A percentile compares a stretch with the other conserved stretches of the same genome.
phyloP scores from a whole-genome alignment of 2,329 filamentous ascomycete species.

The Nemania sp. region DNA sequence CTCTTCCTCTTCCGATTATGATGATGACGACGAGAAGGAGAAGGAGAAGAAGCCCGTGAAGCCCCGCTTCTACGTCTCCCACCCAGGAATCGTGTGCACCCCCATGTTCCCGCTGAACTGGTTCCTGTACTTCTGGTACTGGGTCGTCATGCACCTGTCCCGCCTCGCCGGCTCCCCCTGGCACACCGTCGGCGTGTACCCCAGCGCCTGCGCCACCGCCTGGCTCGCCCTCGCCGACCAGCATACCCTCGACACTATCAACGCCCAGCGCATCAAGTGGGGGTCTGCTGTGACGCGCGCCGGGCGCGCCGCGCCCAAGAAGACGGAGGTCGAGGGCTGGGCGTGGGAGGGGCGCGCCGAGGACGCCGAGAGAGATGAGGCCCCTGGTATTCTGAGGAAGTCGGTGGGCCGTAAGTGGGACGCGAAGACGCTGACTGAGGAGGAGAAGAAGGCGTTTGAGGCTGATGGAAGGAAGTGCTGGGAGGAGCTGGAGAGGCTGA shows the following conservation, averaged over 20 bases:
- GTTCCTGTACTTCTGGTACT: constrained; percentile 77
- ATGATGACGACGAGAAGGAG: constrained; percentile 1
- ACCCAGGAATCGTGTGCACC: constrained; percentile 89
- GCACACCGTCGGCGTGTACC: constrained; percentile 83
- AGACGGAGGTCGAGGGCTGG: constrained; percentile 90
- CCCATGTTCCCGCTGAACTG: constrained; percentile 80
- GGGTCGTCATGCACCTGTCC: constrained; percentile 74
- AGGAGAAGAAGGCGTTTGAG: constrained; percentile 72
- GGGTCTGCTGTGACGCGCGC: constrained; percentile 75
- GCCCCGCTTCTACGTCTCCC: constrained; percentile 80
- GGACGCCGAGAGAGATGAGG: constrained; percentile 58
- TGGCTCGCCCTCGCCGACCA: constrained; percentile 81
- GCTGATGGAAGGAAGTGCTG: constrained; percentile 71
- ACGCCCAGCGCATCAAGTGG: constrained; percentile 78
- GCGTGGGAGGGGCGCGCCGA: constrained; percentile 74
- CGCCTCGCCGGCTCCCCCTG: constrained; percentile 88
- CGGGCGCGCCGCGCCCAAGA: constrained; percentile 72
- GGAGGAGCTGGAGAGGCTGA: constrained; percentile 78
- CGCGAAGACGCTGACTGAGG: constrained; percentile 69
- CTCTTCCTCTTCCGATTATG: no score
- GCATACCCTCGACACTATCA: constrained; percentile 68
- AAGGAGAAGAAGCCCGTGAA: constrained; percentile 46
- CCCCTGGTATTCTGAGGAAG: constrained; percentile 63
- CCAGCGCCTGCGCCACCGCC: constrained; percentile 78
- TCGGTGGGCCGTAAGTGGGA: constrained; percentile 70